Evolutionary conservation across 2,329 filamentous ascomycete species (phyloP).

Genomic region (Fusarium tanahbumbuense): DNA sequence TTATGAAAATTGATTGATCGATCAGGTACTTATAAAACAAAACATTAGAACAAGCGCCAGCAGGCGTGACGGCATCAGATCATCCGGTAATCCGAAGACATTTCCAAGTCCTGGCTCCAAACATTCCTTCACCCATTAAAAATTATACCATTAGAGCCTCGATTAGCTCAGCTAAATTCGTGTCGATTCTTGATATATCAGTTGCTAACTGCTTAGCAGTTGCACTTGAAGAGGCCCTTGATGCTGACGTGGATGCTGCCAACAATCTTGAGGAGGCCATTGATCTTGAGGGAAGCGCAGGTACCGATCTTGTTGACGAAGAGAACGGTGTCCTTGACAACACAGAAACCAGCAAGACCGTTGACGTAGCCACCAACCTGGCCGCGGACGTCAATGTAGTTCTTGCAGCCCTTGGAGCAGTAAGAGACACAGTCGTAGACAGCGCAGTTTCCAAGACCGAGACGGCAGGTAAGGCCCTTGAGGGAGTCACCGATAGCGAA

Average conservation of each 20-base stretch:
- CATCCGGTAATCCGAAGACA: conserved; percentile 27
- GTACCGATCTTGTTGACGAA: conserved; percentile 42
- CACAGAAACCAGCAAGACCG: conserved; percentile 49
- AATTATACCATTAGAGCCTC: conserved; percentile 9
- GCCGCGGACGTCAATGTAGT: conserved; percentile 52
- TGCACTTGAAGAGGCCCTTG: conserved; percentile 50
- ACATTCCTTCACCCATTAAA: conserved; percentile 22
- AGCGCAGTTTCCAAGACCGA: conserved; percentile 49
- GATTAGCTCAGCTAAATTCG: neutral
- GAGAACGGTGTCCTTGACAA: conserved; percentile 50
- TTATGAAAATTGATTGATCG: conserved; percentile 17
- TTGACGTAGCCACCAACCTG: conserved; percentile 47
- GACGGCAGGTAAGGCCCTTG: conserved; percentile 45
- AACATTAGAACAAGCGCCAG: conserved; percentile 4
- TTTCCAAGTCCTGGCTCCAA: conserved; percentile 7
- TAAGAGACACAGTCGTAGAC: conserved; percentile 54
- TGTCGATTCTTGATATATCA: neutral
- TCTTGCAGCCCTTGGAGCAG: conserved; percentile 54
- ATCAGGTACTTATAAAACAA: conserved; percentile 7
- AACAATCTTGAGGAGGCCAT: conserved; percentile 51
- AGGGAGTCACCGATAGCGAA: conserved; percentile 43
- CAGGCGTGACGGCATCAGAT: conserved; percentile 11
- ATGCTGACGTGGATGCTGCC: conserved; percentile 48
- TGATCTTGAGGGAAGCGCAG: conserved; percentile 45
- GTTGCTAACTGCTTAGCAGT: conserved; percentile 45